phyloP scores from a whole-genome alignment of 768 basidiomycete species.

The Kwoniella heveanensis region DNA sequence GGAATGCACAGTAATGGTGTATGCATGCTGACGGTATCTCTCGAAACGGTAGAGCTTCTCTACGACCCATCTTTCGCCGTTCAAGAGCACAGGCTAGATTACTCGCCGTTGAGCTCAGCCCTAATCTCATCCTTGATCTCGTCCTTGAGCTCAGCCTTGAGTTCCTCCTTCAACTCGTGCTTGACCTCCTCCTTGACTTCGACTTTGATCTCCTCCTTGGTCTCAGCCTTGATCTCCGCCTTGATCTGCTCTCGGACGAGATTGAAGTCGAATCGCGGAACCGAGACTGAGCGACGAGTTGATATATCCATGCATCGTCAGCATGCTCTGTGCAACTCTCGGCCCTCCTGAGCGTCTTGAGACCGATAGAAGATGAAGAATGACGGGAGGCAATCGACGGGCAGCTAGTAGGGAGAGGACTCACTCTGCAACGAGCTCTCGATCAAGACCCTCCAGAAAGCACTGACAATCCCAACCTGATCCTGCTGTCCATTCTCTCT shows the following conservation, averaged over 20 bases:
- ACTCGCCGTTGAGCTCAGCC: background rate
- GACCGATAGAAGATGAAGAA: no score
- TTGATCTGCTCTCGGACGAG: conserved; percentile 1
- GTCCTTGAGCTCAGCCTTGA: conserved; percentile 4
- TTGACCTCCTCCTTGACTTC: conserved; percentile 7
- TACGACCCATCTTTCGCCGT: no score
- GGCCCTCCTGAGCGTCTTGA: no score
- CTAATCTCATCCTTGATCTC: background rate
- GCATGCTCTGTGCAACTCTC: no score
- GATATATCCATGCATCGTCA: no score
- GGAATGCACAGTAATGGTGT: no score
- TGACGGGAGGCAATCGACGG: no score
- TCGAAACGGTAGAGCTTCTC: no score
- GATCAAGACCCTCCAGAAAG: background rate
- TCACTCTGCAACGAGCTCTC: background rate
- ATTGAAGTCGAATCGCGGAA: conserved; percentile 1
- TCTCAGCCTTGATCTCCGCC: conserved; percentile 2
- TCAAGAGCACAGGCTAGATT: background rate
- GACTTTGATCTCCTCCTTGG: conserved; percentile 2
- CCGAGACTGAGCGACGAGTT: background rate
- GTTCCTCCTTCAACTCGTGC: background rate
- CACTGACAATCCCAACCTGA: background rate
- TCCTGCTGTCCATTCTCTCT: background rate
- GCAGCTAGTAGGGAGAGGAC: no score
- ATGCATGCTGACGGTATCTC: no score